Evolutionary conservation across 306 rosid genomes (phyloP).

Genomic region (Quercus glauca): DNA sequence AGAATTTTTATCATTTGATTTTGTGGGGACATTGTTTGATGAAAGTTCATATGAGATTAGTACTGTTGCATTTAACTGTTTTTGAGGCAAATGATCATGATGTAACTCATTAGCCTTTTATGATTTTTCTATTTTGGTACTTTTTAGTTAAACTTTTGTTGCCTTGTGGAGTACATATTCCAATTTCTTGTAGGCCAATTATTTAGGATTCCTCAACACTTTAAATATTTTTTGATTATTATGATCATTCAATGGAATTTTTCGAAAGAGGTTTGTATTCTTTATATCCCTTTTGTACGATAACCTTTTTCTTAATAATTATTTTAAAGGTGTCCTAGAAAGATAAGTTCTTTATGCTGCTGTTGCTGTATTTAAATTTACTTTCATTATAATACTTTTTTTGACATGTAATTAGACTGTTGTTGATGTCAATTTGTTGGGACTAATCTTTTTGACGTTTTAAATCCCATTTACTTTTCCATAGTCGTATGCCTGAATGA

Average conservation of each 20-base stretch:
- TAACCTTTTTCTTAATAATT: neutral
- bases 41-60: constrained; percentile 49
- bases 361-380: too few relatives aligned
- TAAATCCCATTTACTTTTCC: too few relatives aligned
- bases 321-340: neutral
- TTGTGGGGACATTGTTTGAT: constrained; percentile 28
- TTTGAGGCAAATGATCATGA: neutral
- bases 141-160: constrained; percentile 15
- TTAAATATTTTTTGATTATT: constrained; percentile 47
- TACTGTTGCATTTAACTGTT: constrained; percentile 30
- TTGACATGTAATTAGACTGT: too few relatives aligned
- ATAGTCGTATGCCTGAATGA: too few relatives aligned
- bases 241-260: constrained; percentile 35
- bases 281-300: neutral
- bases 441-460: too few relatives aligned
- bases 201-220: constrained; percentile 40
- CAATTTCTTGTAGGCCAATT: constrained; percentile 34
- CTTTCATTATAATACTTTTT: too few relatives aligned
- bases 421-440: too few relatives aligned
- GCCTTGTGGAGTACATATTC: constrained; percentile 24
- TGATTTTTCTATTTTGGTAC: constrained; percentile 9
- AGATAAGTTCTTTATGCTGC: too few relatives aligned
- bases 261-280: constrained; percentile 43
- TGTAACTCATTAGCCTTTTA: neutral
- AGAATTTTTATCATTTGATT: constrained; percentile 21